These are phyloP conservation scores for Pinus albicaulis DNA, from an alignment of 75 land plant genomes.

Conservation along the genomic window DNA sequence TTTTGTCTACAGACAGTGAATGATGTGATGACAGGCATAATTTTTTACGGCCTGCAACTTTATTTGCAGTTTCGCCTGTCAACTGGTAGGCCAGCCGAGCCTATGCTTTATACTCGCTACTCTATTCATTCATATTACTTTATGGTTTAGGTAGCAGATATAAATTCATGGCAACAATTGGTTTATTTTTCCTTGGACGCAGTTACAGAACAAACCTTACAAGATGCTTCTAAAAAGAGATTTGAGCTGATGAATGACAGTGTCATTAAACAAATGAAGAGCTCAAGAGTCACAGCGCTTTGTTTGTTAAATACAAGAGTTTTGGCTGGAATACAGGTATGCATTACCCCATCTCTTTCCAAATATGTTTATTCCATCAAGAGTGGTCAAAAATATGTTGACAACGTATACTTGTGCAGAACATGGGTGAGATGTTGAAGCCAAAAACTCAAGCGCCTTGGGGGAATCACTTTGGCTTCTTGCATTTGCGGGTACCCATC, in stretches of 20 bases:
- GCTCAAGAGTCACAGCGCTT: constrained; percentile 2
- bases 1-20: constrained; percentile 30
- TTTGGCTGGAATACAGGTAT: constrained; percentile 11
- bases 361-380: background rate
- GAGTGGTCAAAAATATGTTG: background rate
- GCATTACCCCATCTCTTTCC: background rate
- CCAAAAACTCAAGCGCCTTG: background rate
- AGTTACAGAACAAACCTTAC: background rate
- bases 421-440: background rate
- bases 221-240: background rate
- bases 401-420: background rate
- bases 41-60: constrained; percentile 27
- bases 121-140: background rate
- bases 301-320: constrained; percentile 20
- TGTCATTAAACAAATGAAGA: background rate
- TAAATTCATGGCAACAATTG: background rate
- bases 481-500: background rate
- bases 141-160: background rate
- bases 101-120: no score
- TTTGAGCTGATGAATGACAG: background rate
- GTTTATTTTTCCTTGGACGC: background rate
- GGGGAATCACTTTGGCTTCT: background rate
- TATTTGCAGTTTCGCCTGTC: constrained; percentile 18
- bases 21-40: constrained; percentile 32
- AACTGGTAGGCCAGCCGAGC: background rate